Evolutionary conservation across 208 protist species (phyloP), one percentile per base, ranked within the genome.

Genomic region (Wallacemonas sp.): DNA sequence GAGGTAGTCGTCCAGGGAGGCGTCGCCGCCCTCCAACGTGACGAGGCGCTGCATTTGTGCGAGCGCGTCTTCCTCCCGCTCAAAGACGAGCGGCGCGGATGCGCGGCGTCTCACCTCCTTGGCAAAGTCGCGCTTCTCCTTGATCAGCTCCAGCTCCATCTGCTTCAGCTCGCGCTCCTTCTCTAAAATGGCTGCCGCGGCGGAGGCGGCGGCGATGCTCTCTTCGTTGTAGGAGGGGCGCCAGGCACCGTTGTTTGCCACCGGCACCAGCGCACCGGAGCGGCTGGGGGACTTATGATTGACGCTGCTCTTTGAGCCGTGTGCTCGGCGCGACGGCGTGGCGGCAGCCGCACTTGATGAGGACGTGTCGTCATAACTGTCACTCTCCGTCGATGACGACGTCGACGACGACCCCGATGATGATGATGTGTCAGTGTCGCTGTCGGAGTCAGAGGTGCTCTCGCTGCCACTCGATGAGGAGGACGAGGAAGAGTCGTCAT

Each of bases 81-180:
- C 65, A 46, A 76, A 78, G 41, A 56, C 60, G 27, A 70, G 55
- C 39, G 61, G 52, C 3, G 63, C 44, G 19, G 72, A 71, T 11
- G 70, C 72, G 26, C 77, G 70, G 24, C 78, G 60, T 39, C 74
- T 69, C 55, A 87, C 76, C 27, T 88, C 75, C 0, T 70, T 70
- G 27, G 80, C 72, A 44, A 90, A 83, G 39, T 79, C 61, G 21
- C 60, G 74, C 64, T 90, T 93, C 48, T 90, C 77, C 30, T 71
- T 61, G 9, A 81, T 58, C 14, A 90, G 71, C n/a, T 70, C 58
- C 14, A 81, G 39, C 63, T 90, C 83, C 43, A 80, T 60, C 36
- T 71, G 68, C 47, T 80, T 80, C 19, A 93, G 58, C 49, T 68
- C 61, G 27, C 56, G 43, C 64, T 90, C 83, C 54, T 83, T 82